These are phyloP conservation scores for Alternaria longipes DNA, from an alignment of 2,329 filamentous ascomycete genomes.

Conservation along the genomic window DNA sequence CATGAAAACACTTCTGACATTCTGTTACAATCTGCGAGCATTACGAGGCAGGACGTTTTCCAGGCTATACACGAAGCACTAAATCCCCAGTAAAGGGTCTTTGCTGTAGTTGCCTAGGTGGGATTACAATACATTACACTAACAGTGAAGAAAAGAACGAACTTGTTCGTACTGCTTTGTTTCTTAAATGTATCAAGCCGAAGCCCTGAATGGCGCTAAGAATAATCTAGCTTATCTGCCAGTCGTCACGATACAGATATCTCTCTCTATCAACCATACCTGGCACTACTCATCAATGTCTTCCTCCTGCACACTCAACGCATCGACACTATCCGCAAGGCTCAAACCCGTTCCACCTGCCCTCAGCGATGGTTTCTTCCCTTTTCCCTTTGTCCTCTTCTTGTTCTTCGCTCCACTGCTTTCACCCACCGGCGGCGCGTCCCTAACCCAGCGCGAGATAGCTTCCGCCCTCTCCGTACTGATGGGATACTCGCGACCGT, in stretches of 20 bases:
- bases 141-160: background rate
- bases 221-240: background rate
- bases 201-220: background rate
- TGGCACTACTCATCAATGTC: slow-evolving; percentile 5
- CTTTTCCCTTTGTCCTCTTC: slow-evolving; percentile 41
- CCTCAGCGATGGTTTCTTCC: slow-evolving; percentile 6
- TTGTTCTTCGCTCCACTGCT: slow-evolving; percentile 47
- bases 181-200: background rate
- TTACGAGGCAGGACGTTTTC: background rate
- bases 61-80: background rate
- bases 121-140: background rate
- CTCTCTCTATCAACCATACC: background rate
- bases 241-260: background rate
- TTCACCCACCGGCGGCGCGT: slow-evolving; percentile 55
- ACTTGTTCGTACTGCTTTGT: background rate
- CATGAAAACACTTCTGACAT: background rate
- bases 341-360: slow-evolving; percentile 14
- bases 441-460: slow-evolving; percentile 73
- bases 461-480: slow-evolving; percentile 74
- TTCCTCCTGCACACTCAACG: slow-evolving; percentile 26
- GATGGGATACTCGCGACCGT: slow-evolving; percentile 74
- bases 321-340: slow-evolving; percentile 32
- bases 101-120: background rate
- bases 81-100: background rate
- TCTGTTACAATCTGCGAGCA: background rate